Base-by-base conservation (phyloP, 2,329 filamentous ascomycete genomes). In the Decorospora gaudefroyi region DNA sequence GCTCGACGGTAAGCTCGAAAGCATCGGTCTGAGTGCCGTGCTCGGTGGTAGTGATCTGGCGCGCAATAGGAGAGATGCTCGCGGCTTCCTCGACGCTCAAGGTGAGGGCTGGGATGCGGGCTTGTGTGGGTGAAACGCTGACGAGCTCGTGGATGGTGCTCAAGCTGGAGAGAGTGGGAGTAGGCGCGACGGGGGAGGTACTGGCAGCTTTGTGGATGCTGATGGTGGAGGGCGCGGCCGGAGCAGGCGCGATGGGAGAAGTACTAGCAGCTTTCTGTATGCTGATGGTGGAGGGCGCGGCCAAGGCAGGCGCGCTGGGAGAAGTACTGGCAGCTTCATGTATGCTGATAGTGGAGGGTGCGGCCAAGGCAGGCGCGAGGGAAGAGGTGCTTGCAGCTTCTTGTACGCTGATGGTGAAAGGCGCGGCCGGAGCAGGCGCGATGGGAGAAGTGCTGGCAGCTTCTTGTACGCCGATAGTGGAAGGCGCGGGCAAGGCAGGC, bases 11-110 rank as follows among this genome's bases (percentile, higher is more conserved):
- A 11, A 51, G 43, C 21, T 26, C 22, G 12, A 19, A 26, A 18
- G 28, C 33, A 9, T 49, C 37, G 6, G 52, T 53, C 39, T 53
- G 46, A 11, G 29, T 37, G 4, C 34, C 32, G 4, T 31, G 16
- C 26, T 34, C 33, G 3, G 40, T 17, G 10, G 34, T 32, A 4
- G 38, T 32, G 29, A 23, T 28, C 15, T 23, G 16, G n/a, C 30
- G 42, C 12, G 34, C 28, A 25, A 42, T 8, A 4, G 50, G 43
- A 32, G 15, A 23, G 7, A 44, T 36, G 21, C 37, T 46, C 10
- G 30, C 26, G 18, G 44, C 40, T 31, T 38, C 44, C 15, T 18
- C 34, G 16, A 41, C 25, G 6, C n/a, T 29, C 15, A 51, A 11
- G 1, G 30, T 21, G 23, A 51, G 39, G 1, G 11, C 16, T 6